Evolutionary conservation across 2,329 filamentous ascomycete species (phyloP).

Genomic region (Colletotrichum coccodes): DNA sequence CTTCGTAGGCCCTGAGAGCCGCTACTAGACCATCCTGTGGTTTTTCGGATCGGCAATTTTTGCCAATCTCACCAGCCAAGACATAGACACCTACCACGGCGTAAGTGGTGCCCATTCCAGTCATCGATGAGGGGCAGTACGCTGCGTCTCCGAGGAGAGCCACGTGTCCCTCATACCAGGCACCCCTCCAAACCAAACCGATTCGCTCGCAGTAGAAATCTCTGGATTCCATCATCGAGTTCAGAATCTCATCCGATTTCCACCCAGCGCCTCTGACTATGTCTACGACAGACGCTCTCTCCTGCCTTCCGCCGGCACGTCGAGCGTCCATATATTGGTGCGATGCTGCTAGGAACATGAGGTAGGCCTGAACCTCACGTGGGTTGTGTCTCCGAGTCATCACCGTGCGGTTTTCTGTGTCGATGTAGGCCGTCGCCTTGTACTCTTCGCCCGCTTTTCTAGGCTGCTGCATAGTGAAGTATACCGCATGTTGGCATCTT

Average conservation of each 20-base stretch:
- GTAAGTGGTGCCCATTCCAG: slow-evolving; percentile 62
- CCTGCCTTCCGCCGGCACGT: slow-evolving; percentile 44
- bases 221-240: slow-evolving; percentile 48
- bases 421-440: slow-evolving; percentile 48
- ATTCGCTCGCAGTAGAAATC: slow-evolving; percentile 59
- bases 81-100: slow-evolving; percentile 63
- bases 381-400: slow-evolving; percentile 52
- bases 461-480: slow-evolving; percentile 37
- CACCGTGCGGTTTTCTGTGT: slow-evolving; percentile 47
- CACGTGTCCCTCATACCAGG: slow-evolving; percentile 57
- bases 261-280: slow-evolving; percentile 56
- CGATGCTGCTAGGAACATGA: slow-evolving; percentile 41
- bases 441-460: slow-evolving; percentile 45
- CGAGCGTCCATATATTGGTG: slow-evolving; percentile 40
- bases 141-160: slow-evolving; percentile 65
- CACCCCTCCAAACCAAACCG: slow-evolving; percentile 54
- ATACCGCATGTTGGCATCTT: slow-evolving; percentile 38
- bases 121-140: slow-evolving; percentile 56
- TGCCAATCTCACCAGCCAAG: slow-evolving; percentile 62
- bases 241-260: slow-evolving; percentile 53
- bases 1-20: slow-evolving; percentile 55
- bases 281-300: slow-evolving; percentile 51
- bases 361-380: slow-evolving; percentile 49
- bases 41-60: slow-evolving; percentile 35
- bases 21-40: slow-evolving; percentile 25